Base-by-base conservation (phyloP, 169 alveolate genomes). In the Babesia gibsoni region DNA sequence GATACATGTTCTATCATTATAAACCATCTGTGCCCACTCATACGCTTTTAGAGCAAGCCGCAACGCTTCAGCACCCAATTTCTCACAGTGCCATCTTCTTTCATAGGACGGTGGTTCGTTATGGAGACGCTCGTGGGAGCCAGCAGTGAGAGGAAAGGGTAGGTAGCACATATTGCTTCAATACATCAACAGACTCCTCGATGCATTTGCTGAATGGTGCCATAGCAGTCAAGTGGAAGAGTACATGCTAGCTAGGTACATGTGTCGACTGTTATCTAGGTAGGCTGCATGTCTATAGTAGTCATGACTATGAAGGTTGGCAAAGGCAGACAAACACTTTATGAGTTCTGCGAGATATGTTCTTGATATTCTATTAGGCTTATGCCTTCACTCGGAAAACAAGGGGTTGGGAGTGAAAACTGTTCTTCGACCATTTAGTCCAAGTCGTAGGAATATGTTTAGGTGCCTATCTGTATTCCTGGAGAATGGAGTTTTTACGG, bases 341-440 rank as follows among this genome's bases (percentile, higher is more conserved):
- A 25, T 52, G 22, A 57, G 36, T 32, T 22, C 54, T 25, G 53
- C 52, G 12, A 39, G 53, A 20, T 75, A 75, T 27, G 22, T 75
- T 22, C 16, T 75, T 29, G 84, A 75, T 37, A 37, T 64, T 0
- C 33, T 75, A 8, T 36, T 75, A 30, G 84, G 84, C 1, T 6
- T 75, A 10, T 75, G 84, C 37, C 27, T 75, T 43, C 45, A 46
- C 39, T 1, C 5, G 14, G 53, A 49, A 29, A 2, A 9, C 12
- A 41, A n/a, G 8, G 5, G 9, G 20, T 30, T 4, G 14, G 66
- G 56, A 22, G 32, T 36, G 30, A 6, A 8, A 12, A 32, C 14
- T 18, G 66, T 29, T 14, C 7, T 46, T 50, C 20, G 37, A 8
- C 35, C 43, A 2, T 9, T 61, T 33, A 29, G 35, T 22, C 59